A percentile compares a stretch with the other conserved stretches of the same genome.
Evolutionary conservation across 2,329 filamentous ascomycete genomes (phyloP).

Genomic region (Ambrosiella beaveri): DNA sequence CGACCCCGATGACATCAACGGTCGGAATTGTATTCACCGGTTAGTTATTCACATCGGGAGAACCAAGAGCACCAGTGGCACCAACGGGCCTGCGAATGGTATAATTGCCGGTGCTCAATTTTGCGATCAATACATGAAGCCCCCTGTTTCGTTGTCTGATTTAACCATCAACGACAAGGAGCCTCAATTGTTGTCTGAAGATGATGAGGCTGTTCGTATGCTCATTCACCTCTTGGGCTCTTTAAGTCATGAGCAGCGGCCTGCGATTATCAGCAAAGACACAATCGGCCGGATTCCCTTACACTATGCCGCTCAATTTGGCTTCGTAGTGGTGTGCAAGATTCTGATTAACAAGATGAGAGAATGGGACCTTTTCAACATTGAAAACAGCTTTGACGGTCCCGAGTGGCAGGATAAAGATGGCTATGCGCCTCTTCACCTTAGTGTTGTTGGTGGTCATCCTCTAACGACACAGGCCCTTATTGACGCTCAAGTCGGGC

Average conservation of each 20-base stretch:
- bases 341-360: conserved; percentile 79
- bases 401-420: conserved; percentile 82
- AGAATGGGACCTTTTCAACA: conserved; percentile 72
- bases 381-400: conserved; percentile 72
- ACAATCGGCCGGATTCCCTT: conserved; percentile 68
- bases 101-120: conserved; percentile 12
- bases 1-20: conserved; percentile 83
- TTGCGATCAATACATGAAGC: conserved; percentile 48
- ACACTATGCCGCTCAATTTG: conserved; percentile 89
- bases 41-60: conserved; percentile 84
- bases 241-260: conserved; percentile 49
- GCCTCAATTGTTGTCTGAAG: conserved; percentile 43
- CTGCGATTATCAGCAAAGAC: conserved; percentile 52
- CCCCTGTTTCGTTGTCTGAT: conserved; percentile 22
- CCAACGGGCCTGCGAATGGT: not conserved
- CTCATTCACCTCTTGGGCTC: conserved; percentile 45
- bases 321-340: conserved; percentile 79
- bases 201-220: conserved; percentile 62
- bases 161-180: conserved; percentile 49
- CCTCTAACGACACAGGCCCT: conserved; percentile 68
- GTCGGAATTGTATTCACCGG: conserved; percentile 82
- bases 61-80: conserved; percentile 30
- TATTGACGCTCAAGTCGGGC: conserved; percentile 64
- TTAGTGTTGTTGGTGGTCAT: conserved; percentile 84
- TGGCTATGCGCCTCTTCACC: conserved; percentile 76